phyloP scores from a whole-genome alignment of 1,284 basidiomycete genomes.

The Athelia sp. region DNA sequence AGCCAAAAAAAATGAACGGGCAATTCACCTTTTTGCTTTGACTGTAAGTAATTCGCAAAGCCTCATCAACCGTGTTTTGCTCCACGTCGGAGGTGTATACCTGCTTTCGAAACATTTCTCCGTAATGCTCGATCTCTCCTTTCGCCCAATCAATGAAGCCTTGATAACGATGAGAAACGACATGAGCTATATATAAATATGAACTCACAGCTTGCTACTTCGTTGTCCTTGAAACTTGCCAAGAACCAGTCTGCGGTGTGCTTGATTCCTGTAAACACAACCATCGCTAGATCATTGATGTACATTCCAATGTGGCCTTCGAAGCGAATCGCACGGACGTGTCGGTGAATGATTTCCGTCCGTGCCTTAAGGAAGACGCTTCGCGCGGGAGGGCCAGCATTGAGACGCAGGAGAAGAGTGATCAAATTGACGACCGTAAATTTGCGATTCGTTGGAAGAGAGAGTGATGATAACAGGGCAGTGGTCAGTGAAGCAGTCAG shows the following conservation, averaged over 20 bases:
- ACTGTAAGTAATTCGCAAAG: slow-evolving; percentile 66
- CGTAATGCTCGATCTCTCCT: slow-evolving; percentile 80
- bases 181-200: slow-evolving; percentile 2
- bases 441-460: slow-evolving; percentile 76
- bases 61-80: slow-evolving; percentile 65
- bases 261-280: slow-evolving; percentile 86
- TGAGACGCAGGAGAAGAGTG: slow-evolving; percentile 68
- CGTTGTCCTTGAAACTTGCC: slow-evolving; percentile 91
- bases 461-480: slow-evolving; percentile 72
- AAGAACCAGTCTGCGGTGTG: slow-evolving; percentile 99
- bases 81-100: slow-evolving; percentile 84
- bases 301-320: slow-evolving; percentile 87
- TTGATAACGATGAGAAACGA: slow-evolving; percentile 22
- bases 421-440: slow-evolving; percentile 70
- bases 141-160: slow-evolving; percentile 96
- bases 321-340: slow-evolving; percentile 83
- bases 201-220: slow-evolving; percentile 81
- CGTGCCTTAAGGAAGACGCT: slow-evolving; percentile 82
- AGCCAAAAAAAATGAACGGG: not conserved
- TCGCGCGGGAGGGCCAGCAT: slow-evolving; percentile 76
- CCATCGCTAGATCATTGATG: slow-evolving; percentile 76
- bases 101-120: slow-evolving; percentile 85
- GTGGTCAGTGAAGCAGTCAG: slow-evolving; percentile 69
- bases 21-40: slow-evolving; percentile 73
- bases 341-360: slow-evolving; percentile 67